Percentiles rank a stretch among this genome's conserved stretches.
phyloP scores from a whole-genome alignment of 495 filamentous ascomycete species.

The Annulohypoxylon maeteangense region DNA sequence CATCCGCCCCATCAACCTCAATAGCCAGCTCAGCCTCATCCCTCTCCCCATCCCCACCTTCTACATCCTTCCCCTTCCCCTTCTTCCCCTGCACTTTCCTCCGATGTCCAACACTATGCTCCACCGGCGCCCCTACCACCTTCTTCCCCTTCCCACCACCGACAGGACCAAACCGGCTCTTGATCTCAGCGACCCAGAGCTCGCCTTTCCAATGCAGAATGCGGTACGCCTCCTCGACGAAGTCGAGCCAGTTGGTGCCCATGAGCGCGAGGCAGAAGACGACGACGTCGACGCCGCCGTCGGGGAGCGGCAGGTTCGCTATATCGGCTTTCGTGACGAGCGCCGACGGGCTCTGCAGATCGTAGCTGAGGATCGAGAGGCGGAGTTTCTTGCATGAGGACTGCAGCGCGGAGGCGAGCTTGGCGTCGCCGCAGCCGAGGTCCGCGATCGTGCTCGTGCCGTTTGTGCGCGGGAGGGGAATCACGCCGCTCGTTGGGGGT shows the following conservation, averaged over 20 bases:
- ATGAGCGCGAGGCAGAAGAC: constrained; percentile 96
- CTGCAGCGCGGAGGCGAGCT: constrained; percentile 74
- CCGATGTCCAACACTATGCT: constrained; percentile 70
- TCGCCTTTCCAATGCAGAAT: constrained; percentile 91
- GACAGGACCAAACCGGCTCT: constrained; percentile 82
- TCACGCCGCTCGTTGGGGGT: constrained; percentile 40
- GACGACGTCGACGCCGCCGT: constrained; percentile 80
- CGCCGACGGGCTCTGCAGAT: constrained; percentile 68
- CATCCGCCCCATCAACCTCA: constrained; percentile 62
- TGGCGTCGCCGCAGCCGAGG: constrained; percentile 69
- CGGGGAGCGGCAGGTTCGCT: constrained; percentile 76
- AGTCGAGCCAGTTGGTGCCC: constrained; percentile 98
- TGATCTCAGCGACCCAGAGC: constrained; percentile 96
- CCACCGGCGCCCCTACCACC: constrained; percentile 66
- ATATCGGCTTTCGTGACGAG: constrained; percentile 90
- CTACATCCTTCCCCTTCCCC: constrained; percentile 58
- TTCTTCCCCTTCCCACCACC: constrained; percentile 51
- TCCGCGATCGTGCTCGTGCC: constrained; percentile 83
- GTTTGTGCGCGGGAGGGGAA: constrained; percentile 57
- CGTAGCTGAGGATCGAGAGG: constrained; percentile 56
- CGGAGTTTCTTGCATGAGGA: constrained; percentile 59
- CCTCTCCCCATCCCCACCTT: constrained; percentile 53
- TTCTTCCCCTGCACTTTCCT: constrained; percentile 64
- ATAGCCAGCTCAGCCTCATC: constrained; percentile 61
- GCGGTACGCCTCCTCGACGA: constrained; percentile 93